These are phyloP conservation scores for Cadophora gregata DNA, from an alignment of 2,329 filamentous ascomycete species.

Conservation along the genomic window DNA sequence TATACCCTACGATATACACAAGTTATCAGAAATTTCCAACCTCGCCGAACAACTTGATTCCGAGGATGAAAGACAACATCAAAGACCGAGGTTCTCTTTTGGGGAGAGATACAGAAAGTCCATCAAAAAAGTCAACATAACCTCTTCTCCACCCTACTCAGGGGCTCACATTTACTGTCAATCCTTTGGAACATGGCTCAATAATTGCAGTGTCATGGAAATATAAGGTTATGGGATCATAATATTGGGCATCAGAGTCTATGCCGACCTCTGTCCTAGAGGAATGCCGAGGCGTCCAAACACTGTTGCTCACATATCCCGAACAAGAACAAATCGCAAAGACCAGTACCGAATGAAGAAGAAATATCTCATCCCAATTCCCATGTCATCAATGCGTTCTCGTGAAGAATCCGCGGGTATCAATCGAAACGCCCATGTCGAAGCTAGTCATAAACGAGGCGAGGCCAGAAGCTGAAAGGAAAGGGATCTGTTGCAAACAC, in stretches of 20 bases:
- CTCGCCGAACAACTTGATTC: not conserved
- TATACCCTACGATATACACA: not conserved
- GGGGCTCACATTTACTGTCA: not conserved
- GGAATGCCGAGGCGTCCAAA: constrained; percentile 30
- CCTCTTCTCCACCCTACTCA: not conserved
- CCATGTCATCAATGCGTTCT: constrained; percentile 41
- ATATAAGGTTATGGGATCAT: not conserved
- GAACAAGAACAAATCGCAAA: constrained; percentile 30
- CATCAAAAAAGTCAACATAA: not conserved
- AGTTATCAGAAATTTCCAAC: not conserved
- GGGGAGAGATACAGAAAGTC: not conserved
- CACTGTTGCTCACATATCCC: constrained; percentile 32
- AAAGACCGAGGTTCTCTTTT: not conserved
- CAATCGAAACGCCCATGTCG: constrained; percentile 43
- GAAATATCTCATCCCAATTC: constrained; percentile 31
- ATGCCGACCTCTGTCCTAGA: constrained; percentile 33
- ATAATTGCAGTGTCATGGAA: too few species aligned
- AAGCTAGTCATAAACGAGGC: constrained; percentile 38
- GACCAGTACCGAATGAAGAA: constrained; percentile 30
- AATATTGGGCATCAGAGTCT: constrained; percentile 33
- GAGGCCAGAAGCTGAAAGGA: constrained; percentile 43
- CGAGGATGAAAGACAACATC: not conserved
- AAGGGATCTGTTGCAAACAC: constrained; percentile 28
- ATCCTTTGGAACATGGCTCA: not conserved
- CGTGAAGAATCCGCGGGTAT: constrained; percentile 44